Evolutionary conservation across 2,329 filamentous ascomycete genomes (phyloP).

Genomic region (Pseudophaeomoniella oleicola): DNA sequence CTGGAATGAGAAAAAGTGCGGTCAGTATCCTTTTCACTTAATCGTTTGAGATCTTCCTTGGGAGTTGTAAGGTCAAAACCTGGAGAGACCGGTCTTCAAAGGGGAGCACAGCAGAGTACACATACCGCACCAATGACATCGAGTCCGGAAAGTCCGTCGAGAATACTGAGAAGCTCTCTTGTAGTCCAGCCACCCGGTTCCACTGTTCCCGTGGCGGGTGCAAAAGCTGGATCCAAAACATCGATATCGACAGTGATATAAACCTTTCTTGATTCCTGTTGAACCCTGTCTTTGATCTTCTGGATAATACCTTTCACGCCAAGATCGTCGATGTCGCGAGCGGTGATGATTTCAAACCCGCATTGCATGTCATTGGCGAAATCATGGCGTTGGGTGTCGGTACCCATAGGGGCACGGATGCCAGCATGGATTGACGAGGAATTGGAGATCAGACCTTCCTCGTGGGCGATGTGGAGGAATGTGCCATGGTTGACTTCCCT

Average conservation of each 20-base stretch:
- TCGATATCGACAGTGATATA: slow-evolving; percentile 45
- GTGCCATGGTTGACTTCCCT: slow-evolving; percentile 44
- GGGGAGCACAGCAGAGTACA: too few species aligned
- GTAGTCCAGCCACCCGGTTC: slow-evolving; percentile 42
- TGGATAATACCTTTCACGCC: slow-evolving; percentile 33
- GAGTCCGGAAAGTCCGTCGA: slow-evolving; percentile 36
- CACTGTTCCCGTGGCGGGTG: slow-evolving; percentile 35
- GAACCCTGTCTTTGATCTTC: slow-evolving; percentile 30
- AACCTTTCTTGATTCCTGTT: slow-evolving; percentile 31
- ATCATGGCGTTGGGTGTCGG: slow-evolving; percentile 33
- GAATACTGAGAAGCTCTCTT: slow-evolving; percentile 37
- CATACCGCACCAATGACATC: slow-evolving; percentile 32
- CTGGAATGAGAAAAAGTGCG: not conserved
- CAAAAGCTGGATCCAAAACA: slow-evolving; percentile 32
- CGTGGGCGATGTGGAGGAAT: slow-evolving; percentile 41
- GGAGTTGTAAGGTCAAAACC: too few species aligned
- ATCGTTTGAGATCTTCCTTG: too few species aligned
- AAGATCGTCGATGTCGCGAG: slow-evolving; percentile 36
- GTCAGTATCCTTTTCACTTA: too few species aligned
- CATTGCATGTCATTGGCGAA: slow-evolving; percentile 37
- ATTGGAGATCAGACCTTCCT: slow-evolving; percentile 41
- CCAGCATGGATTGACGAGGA: slow-evolving; percentile 40
- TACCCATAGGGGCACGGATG: slow-evolving; percentile 37
- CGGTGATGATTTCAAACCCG: slow-evolving; percentile 39
- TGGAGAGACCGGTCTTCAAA: too few species aligned